A percentile compares a stretch with the other conserved stretches of the same genome.
phyloP scores from a whole-genome alignment of 1,284 basidiomycete genomes.

The Heliocybe sulcata region DNA sequence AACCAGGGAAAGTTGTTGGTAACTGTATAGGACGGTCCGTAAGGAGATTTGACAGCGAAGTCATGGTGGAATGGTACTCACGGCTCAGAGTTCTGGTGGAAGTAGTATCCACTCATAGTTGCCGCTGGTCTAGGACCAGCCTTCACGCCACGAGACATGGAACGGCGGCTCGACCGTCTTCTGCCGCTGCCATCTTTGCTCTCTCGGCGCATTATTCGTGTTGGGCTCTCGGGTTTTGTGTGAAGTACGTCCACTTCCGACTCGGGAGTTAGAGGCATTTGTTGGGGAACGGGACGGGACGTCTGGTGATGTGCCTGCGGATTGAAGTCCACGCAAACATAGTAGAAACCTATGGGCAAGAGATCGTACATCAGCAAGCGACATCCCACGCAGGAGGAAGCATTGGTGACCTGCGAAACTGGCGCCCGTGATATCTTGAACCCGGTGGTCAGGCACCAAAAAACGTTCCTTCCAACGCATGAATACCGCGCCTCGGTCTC shows the following conservation, averaged over 20 bases:
- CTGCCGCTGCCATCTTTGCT: constrained; percentile 15
- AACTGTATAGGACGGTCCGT: constrained; percentile 17
- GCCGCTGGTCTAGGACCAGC: constrained; percentile 31
- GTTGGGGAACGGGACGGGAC: constrained; percentile 14
- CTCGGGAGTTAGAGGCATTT: constrained; percentile 4
- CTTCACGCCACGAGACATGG: constrained; percentile 13
- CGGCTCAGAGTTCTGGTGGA: constrained; percentile 87
- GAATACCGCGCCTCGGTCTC: constrained; percentile 74
- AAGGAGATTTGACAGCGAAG: too few species aligned
- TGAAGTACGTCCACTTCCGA: constrained; percentile 8
- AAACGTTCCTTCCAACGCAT: constrained; percentile 98
- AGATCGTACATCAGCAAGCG: constrained; percentile 5
- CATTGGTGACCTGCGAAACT: constrained; percentile 86
- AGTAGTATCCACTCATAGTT: constrained; percentile 89
- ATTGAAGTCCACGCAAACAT: constrained; percentile 76
- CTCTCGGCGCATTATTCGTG: constrained; percentile 20
- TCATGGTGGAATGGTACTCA: constrained; percentile 32
- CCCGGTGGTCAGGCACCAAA: constrained; percentile 88
- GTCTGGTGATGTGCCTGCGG: constrained; percentile 36
- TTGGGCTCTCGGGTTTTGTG: constrained; percentile 4
- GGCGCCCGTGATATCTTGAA: constrained; percentile 91
- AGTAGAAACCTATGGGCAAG: constrained; percentile 66
- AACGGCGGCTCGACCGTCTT: constrained; percentile 6
- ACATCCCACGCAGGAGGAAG: constrained; percentile 6
- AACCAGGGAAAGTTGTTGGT: constrained; percentile 33